A percentile compares a stretch with the other conserved stretches of the same genome.
These are phyloP conservation scores for Chrysoporthe austroafricana DNA, from an alignment of 2,329 filamentous ascomycete species.

Conservation along the genomic window DNA sequence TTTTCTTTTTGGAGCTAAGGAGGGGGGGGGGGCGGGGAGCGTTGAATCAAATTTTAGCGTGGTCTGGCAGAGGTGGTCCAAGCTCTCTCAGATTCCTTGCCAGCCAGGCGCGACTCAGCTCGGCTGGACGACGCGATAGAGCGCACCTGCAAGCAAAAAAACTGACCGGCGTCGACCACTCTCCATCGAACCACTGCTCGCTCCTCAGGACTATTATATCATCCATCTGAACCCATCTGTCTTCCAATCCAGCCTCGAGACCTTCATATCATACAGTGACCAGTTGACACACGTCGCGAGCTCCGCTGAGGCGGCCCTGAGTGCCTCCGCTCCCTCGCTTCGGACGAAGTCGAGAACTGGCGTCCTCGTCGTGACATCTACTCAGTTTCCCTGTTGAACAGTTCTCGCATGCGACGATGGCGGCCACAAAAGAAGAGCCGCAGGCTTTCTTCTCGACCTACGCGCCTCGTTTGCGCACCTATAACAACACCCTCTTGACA, in stretches of 20 bases:
- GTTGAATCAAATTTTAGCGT: not conserved
- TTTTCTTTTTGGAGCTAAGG: no score
- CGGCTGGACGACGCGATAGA: slow-evolving; percentile 18
- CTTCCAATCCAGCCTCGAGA: not conserved
- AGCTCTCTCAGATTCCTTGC: slow-evolving; percentile 16
- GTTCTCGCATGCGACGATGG: slow-evolving; percentile 44
- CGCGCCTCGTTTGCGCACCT: slow-evolving; percentile 85
- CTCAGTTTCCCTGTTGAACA: not conserved
- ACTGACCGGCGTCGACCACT: slow-evolving; percentile 10
- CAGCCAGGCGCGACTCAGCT: slow-evolving; percentile 20
- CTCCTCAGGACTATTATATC: not conserved
- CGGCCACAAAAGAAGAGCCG: slow-evolving; percentile 54
- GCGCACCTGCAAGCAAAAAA: slow-evolving; percentile 20
- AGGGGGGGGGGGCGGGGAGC: not conserved
- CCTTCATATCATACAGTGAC: not conserved
- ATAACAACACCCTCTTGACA: slow-evolving; percentile 88
- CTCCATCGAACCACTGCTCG: slow-evolving; percentile 7
- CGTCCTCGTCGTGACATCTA: not conserved
- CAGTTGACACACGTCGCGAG: not conserved
- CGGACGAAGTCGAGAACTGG: not conserved
- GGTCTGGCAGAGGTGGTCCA: slow-evolving; percentile 17
- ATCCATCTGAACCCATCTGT: not conserved
- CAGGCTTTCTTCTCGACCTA: slow-evolving; percentile 92
- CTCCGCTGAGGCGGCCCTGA: not conserved
- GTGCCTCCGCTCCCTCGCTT: not conserved